Evolutionary conservation across 352 stramenopile species (phyloP).

Genomic region (Phytophthora pistaciae): DNA sequence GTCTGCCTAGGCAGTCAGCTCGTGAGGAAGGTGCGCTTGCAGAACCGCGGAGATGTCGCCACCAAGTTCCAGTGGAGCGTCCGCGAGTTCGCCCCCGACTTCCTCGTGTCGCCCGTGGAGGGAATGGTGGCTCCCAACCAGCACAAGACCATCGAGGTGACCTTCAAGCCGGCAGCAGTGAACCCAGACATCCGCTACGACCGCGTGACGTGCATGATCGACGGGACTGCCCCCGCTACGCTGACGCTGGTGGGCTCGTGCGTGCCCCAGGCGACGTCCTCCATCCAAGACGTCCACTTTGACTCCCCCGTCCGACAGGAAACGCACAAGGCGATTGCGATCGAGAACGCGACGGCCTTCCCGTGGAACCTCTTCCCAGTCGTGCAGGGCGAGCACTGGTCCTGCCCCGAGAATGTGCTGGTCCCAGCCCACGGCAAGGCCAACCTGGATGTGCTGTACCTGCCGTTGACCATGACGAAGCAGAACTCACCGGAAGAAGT

Average conservation of each 20-base stretch:
- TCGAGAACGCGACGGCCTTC: conserved; percentile 85
- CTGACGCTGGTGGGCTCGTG: conserved; percentile 89
- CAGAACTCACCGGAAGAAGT: conserved; percentile 30
- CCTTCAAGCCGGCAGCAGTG: conserved; percentile 83
- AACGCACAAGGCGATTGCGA: conserved; percentile 60
- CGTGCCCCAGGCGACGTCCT: conserved; percentile 88
- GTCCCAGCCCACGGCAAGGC: conserved; percentile 79
- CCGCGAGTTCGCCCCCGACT: conserved; percentile 81
- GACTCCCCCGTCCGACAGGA: conserved; percentile 82
- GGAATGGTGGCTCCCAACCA: conserved; percentile 86
- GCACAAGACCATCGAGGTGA: conserved; percentile 92
- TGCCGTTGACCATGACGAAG: conserved; percentile 88
- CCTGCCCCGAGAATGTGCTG: conserved; percentile 80
- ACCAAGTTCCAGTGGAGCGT: conserved; percentile 91
- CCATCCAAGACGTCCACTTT: conserved; percentile 90
- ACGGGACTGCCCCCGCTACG: conserved; percentile 59
- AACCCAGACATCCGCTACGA: conserved; percentile 92
- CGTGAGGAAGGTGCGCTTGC: conserved; percentile 85
- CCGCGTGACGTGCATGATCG: conserved; percentile 74
- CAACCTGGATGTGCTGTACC: conserved; percentile 79
- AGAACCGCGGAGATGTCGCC: conserved; percentile 92
- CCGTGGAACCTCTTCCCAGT: conserved; percentile 91
- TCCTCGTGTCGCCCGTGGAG: conserved; percentile 81
- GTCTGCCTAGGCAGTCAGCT: conserved; percentile 91
- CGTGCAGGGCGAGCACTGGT: conserved; percentile 90